Evolutionary conservation across 805 yeast genomes (phyloP).

Genomic region (Myxozyma sirexii): DNA sequence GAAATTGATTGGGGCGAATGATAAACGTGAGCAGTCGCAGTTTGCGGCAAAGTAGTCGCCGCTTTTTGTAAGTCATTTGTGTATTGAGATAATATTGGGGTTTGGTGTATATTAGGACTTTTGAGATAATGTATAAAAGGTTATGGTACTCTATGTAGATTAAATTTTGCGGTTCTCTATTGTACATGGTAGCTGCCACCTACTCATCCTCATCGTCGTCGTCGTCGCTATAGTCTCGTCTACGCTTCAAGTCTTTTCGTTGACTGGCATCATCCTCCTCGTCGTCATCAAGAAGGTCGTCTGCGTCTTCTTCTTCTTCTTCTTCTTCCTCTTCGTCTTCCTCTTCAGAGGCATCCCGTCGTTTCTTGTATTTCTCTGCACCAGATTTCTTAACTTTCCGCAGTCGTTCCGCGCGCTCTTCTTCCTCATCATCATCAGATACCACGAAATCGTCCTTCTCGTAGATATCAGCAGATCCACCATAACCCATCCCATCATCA

Average conservation of each 20-base stretch:
- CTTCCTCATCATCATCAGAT: conserved; percentile 39
- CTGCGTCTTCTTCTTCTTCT: conserved; percentile 39
- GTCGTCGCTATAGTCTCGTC: conserved; percentile 10
- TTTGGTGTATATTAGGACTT: neutral
- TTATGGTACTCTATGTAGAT: neutral
- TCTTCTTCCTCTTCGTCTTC: conserved; percentile 41
- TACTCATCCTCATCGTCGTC: conserved; percentile 10
- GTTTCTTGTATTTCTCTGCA: conserved; percentile 30
- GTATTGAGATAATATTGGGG: neutral
- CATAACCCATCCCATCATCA: conserved; percentile 36
- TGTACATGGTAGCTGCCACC: neutral
- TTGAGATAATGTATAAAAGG: neutral
- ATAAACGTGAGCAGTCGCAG: conserved; percentile 35
- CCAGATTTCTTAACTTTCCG: conserved; percentile 41
- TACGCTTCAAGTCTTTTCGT: conserved; percentile 13
- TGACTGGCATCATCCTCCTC: conserved; percentile 20
- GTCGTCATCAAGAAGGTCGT: conserved; percentile 18
- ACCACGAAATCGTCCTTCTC: conserved; percentile 47
- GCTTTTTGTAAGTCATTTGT: no score
- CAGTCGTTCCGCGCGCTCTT: conserved; percentile 41
- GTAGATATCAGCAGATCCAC: conserved; percentile 37
- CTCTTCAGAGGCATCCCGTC: conserved; percentile 35
- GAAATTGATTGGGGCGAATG: conserved; percentile 51
- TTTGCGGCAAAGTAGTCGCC: conserved; percentile 3
- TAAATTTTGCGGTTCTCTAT: neutral